phyloP scores from a whole-genome alignment of 495 filamentous ascomycete genomes.

The Pseudoneurospora amorphoporcata region DNA sequence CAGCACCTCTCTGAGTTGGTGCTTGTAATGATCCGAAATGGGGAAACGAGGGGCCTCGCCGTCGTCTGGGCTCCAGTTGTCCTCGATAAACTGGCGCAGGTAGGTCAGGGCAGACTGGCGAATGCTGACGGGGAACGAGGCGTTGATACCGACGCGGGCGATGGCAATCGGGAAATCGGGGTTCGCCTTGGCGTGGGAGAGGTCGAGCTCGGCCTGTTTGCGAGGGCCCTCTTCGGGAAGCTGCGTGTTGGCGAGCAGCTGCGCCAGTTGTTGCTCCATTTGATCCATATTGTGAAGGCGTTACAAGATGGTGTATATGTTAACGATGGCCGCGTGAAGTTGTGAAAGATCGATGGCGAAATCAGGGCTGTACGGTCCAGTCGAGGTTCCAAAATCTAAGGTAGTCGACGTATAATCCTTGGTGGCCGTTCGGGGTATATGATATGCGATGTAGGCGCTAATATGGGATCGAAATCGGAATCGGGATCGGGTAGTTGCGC shows the following conservation, averaged over 20 bases:
- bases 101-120: constrained; percentile 73
- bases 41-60: constrained; percentile 60
- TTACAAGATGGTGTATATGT: background rate
- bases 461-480: background rate
- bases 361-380: background rate
- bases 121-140: constrained; percentile 55
- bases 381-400: background rate
- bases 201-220: constrained; percentile 68
- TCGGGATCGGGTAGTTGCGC: background rate
- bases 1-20: constrained; percentile 55
- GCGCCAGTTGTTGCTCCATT: constrained; percentile 81
- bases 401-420: background rate
- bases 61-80: constrained; percentile 55
- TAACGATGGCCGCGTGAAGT: background rate
- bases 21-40: constrained; percentile 57
- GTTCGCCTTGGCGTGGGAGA: constrained; percentile 53
- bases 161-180: constrained; percentile 67
- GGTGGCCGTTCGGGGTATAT: background rate
- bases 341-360: background rate
- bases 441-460: background rate
- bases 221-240: constrained; percentile 55
- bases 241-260: constrained; percentile 72
- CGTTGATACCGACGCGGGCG: constrained; percentile 65
- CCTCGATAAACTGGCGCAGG: constrained; percentile 72
- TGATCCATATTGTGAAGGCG: background rate